These are phyloP conservation scores for Ogataea trehalophila DNA, from an alignment of 805 yeast species.

Conservation along the genomic window DNA sequence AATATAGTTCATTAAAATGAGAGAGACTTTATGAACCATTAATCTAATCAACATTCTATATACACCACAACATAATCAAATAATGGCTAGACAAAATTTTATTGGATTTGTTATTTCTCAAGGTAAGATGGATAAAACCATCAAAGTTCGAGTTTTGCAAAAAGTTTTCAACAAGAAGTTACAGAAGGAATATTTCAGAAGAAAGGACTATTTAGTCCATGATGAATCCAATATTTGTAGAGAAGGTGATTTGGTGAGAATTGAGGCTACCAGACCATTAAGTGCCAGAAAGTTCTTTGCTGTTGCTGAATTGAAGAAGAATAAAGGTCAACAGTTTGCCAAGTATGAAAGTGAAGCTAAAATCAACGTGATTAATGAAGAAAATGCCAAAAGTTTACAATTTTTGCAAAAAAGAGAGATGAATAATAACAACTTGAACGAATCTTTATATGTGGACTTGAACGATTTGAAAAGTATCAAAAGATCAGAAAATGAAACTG, in stretches of 20 bases:
- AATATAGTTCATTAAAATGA: too few species aligned
- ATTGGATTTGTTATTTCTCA: constrained; percentile 92
- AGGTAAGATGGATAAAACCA: constrained; percentile 94
- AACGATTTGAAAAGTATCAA: constrained; percentile 15
- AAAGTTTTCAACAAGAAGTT: constrained; percentile 66
- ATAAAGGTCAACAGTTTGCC: constrained; percentile 90
- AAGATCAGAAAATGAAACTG: constrained; percentile 5
- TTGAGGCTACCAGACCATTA: constrained; percentile 82
- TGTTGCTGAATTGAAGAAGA: constrained; percentile 83
- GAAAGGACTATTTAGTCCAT: constrained; percentile 85
- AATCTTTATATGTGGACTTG: constrained; percentile 29
- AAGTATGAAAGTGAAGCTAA: constrained; percentile 72
- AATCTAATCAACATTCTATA: too few species aligned
- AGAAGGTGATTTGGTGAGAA: constrained; percentile 94
- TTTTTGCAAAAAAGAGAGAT: constrained; percentile 48
- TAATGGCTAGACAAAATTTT: constrained; percentile 86
- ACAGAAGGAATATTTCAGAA: constrained; percentile 69
- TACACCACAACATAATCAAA: not conserved
- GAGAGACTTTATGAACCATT: too few species aligned
- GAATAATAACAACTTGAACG: constrained; percentile 16
- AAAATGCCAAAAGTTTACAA: constrained; percentile 47
- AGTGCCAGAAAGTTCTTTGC: constrained; percentile 82
- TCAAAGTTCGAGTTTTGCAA: constrained; percentile 83
- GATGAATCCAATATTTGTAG: constrained; percentile 89
- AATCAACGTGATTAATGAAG: constrained; percentile 61